Base-by-base conservation (phyloP, 1,284 basidiomycete genomes). In the Amylostereum areolatum region DNA sequence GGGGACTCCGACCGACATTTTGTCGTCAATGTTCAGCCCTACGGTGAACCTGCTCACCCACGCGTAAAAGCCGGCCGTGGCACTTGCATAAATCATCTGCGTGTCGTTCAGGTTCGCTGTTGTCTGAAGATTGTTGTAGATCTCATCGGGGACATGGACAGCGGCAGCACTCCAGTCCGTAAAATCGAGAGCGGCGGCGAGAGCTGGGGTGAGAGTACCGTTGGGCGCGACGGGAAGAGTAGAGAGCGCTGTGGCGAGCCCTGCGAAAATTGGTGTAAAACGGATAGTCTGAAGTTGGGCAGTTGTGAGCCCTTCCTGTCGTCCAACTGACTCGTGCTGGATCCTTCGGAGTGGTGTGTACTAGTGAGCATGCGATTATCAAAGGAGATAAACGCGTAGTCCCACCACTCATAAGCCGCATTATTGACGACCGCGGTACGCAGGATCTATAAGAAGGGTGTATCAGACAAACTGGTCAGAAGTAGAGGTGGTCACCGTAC, bases 241-340 rank as follows among this genome's bases (percentile, higher is more conserved):
- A 56, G 57, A 37, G 54, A 44, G 3, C 53, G 45, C 31, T 45
- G 44, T 10, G 47, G 34, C 27, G 36, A 28, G 55, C 11, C 55
- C 49, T n/a, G 54, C 46, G 52, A 69, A 63, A 1, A 63, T 47
- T 4, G 65, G 65, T 10, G 63, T 58, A 44, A 67, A 57, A 5
- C 70, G 66, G 47, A 73, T 64, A 29, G 62, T 62, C 31, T 52
- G 62, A 40, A 73, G 64, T 50, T 73, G 67, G 5, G 57, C 55
- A 4, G 66, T 66, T 2, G 68, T 72, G 25, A 72, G 59, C 43
- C 71, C 71, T 33, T 57, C 70, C 5, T 63, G 51, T 33, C 69
- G 66, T 25, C 66, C 71, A 4, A 68, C 65, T n/a, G 68, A 50
- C 55, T 72, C 71, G 48, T 73, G 71, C 46, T 72, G 68, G 12